phyloP scores from a whole-genome alignment of 352 stramenopile species.

The Globisporangium parvum region DNA sequence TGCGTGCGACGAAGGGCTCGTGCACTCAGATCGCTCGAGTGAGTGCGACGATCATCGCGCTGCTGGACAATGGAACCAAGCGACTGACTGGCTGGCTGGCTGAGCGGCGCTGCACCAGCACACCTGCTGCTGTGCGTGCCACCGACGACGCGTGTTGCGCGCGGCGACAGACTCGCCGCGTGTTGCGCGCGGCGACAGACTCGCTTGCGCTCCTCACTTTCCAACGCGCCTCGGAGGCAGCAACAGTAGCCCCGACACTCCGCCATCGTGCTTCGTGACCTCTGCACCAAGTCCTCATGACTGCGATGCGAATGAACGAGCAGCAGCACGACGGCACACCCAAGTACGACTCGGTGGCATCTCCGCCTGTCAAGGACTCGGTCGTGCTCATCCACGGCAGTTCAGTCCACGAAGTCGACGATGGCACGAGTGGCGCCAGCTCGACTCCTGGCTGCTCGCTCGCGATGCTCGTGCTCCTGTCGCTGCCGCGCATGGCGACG shows the following conservation, averaged over 20 bases:
- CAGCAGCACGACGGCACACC: slow-evolving; percentile 36
- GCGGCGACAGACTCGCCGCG: neutral
- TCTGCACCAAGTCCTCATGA: no score
- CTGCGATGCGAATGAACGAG: slow-evolving; percentile 6
- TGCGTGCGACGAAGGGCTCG: no score
- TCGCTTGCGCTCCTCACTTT: no score
- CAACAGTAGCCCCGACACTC: neutral
- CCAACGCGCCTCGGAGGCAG: no score
- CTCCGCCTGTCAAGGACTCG: slow-evolving; percentile 15
- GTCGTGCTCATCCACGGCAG: slow-evolving; percentile 14
- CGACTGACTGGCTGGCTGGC: neutral
- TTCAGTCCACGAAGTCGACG: slow-evolving; percentile 14
- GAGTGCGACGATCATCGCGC: neutral
- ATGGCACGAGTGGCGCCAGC: no score
- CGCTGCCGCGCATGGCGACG: slow-evolving; percentile 61
- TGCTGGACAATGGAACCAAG: neutral
- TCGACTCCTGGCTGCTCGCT: slow-evolving; percentile 34
- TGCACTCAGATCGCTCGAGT: no score
- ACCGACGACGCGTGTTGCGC: neutral
- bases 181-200: no score
- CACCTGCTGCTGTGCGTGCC: no score
- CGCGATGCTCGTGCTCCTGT: slow-evolving; percentile 60
- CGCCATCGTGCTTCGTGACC: no score
- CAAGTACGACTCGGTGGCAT: slow-evolving; percentile 28
- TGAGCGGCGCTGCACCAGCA: neutral